Conservation (phyloP, 2,329 filamentous ascomycete species). For the Byssochlamys sp. region DNA sequence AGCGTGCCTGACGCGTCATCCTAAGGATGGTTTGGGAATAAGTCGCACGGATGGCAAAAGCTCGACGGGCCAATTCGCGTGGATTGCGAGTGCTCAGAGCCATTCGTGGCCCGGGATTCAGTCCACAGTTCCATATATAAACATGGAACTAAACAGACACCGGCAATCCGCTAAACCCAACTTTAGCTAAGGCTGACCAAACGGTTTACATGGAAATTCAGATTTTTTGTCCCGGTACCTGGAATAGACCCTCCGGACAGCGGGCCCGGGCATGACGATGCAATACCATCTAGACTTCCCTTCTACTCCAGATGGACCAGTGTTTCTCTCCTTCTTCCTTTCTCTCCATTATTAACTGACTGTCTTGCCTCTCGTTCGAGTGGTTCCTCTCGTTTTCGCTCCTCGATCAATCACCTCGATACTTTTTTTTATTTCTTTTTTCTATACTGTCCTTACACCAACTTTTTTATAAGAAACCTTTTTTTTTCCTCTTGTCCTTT, state of each 20-base stretch:
- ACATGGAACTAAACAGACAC: neutral
- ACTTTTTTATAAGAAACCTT: conserved; percentile 5
- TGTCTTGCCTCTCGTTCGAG: neutral
- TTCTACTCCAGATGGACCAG: neutral
- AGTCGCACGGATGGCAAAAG: neutral
- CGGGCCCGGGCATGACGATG: neutral
- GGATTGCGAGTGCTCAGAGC: neutral
- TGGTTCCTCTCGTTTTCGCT: neutral
- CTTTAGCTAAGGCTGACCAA: neutral
- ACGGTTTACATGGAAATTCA: neutral
- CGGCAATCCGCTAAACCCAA: neutral
- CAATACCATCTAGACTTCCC: no score
- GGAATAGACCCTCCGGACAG: neutral
- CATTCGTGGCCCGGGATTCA: neutral
- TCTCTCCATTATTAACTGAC: neutral
- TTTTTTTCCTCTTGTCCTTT: conserved; percentile 6
- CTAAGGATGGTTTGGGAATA: neutral
- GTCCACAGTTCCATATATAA: neutral
- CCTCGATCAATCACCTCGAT: neutral
- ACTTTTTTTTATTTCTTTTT: conserved; percentile 3
- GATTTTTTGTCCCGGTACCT: neutral
- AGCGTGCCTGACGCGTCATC: neutral
- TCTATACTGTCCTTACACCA: conserved; percentile 2
- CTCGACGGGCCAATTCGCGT: neutral
- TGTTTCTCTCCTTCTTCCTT: neutral